Base-by-base conservation (phyloP, 1,284 basidiomycete species). In the Rhizopogon parksii region DNA sequence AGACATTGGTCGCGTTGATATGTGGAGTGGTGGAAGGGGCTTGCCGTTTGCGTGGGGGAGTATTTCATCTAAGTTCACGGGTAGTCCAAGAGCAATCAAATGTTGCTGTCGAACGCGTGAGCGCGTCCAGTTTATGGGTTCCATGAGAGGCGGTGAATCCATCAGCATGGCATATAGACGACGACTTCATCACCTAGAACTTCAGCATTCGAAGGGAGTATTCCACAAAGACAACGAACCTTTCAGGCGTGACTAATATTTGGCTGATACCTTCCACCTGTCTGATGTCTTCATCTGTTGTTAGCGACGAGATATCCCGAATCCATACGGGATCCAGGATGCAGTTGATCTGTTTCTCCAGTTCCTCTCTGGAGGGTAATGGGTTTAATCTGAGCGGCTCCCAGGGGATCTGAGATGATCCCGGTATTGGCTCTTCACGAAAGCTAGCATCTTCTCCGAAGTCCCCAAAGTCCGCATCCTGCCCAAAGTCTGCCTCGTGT, bases 41-140 rank as follows among this genome's bases (percentile, higher is more conserved):
- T 84, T 86, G 24, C 82, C 76, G 52, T 78, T 80, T 21, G 82
- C 77, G 46, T 82, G 82, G 2, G 91, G 89, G 39, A 93, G 71
- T 15, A 94, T 83, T 71, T 96, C 93, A 65, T 96, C 93, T 4
- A 95, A 75, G 64, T 95, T 95, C 46, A 96, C 88, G 3, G 93
- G 93, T 45, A 96, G 85, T 34, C 94, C 93, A 36, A 96, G 80
- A 11, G 89, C 73, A 55, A 95, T 92, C 38, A 96, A 76, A 60
- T 95, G 91, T 61, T 93, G 89, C 46, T 91, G 75, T 51, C 93
- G 80, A 60, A 91, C 91, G 40, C 88, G 80, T 46, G 91, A 94
- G 38, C 91, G 82, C 50, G 84, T 91, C 93, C 93, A 96, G 61
- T 91, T 94, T 43, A 92, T 83, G 12, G 90, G 86, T 65, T 86